phyloP scores from a whole-genome alignment of 1,284 basidiomycete genomes.

The Boletellus deceptivus region DNA sequence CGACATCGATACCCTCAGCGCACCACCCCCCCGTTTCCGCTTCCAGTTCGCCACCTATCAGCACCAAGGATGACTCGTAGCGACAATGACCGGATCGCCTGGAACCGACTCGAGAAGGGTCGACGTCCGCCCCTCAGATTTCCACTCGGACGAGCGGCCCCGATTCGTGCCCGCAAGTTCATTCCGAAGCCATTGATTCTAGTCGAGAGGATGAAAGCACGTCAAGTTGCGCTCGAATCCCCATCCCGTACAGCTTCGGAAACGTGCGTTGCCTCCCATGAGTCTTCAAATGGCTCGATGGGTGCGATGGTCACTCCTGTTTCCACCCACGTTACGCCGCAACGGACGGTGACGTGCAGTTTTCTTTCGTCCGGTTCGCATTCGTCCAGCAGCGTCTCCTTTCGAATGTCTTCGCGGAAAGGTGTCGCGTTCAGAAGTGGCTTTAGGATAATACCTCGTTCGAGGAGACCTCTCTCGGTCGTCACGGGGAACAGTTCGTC shows the following conservation, averaged over 20 bases:
- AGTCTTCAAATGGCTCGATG: background rate
- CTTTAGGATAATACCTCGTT: constrained; percentile 2
- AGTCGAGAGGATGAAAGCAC: constrained; percentile 27
- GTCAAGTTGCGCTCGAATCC: constrained; percentile 5
- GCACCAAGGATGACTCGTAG: constrained; percentile 10
- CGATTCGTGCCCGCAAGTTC: constrained; percentile 15
- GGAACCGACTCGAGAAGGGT: background rate
- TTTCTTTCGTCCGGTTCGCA: background rate
- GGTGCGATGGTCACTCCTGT: background rate
- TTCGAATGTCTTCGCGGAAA: constrained; percentile 6
- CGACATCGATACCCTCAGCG: background rate
- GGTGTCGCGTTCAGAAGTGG: background rate
- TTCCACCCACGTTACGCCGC: constrained; percentile 10
- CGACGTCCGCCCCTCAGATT: background rate
- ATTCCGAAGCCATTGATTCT: constrained; percentile 25
- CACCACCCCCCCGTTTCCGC: background rate
- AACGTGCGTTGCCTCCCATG: too few species aligned
- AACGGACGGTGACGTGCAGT: background rate
- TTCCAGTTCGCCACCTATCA: background rate
- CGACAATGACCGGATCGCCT: background rate
- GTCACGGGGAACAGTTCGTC: constrained; percentile 13
- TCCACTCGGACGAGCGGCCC: constrained; percentile 6
- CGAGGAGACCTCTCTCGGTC: constrained; percentile 9
- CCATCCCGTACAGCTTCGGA: background rate
- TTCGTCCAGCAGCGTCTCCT: constrained; percentile 8